Base-by-base conservation (phyloP, 768 basidiomycete genomes). In the Leccinum sublutescens region DNA sequence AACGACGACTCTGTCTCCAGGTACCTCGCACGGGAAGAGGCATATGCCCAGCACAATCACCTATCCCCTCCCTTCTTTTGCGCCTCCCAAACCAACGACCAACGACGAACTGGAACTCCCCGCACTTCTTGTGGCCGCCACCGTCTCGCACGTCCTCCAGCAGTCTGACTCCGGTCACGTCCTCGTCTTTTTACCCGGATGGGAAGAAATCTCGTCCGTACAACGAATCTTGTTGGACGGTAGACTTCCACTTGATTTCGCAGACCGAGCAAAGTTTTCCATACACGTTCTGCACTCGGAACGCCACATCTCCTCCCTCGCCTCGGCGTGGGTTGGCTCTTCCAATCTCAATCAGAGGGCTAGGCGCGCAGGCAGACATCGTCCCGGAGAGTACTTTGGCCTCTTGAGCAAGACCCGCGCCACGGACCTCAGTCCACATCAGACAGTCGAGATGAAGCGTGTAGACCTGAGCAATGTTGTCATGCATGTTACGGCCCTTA, bases 401-500 rank as follows among this genome's bases (percentile, higher is more conserved):
- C 82, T 98, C 51, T 73, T 97, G 29, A 82, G 91, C 52, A 80
- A 80, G 58, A 74, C 76, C 14, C 85, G 87, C 54, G 83, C 87
- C 3, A 76, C 76, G 15, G 74, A 77, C 11, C 79, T 98, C 50
- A 80, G 85, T 54, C 82, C 90, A 27, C 88, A 96, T 69, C 93
- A 95, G 71, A 87, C 87, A 2, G 95, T 97, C 40, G 95, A 97
- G 77, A 98, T 98, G 94, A 93, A 93, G 70, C 82, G 94, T 36
- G 85, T 88, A 11, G 93, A 95, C 72, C 71, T 96, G 64, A 91
- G 86, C 66, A 93, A 94, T 68, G 88, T 95, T 50, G 93, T 96
- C 15, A 98, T 98, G 95, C 95, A 95, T 70, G 85, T 98, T 72
- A 97, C 96, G 68, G 94, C 94, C 9, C 81, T 97, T 36, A 87